These are phyloP conservation scores for Conticribra weissflogii DNA, from an alignment of 108 stramenopile genomes.

Conservation along the genomic window DNA sequence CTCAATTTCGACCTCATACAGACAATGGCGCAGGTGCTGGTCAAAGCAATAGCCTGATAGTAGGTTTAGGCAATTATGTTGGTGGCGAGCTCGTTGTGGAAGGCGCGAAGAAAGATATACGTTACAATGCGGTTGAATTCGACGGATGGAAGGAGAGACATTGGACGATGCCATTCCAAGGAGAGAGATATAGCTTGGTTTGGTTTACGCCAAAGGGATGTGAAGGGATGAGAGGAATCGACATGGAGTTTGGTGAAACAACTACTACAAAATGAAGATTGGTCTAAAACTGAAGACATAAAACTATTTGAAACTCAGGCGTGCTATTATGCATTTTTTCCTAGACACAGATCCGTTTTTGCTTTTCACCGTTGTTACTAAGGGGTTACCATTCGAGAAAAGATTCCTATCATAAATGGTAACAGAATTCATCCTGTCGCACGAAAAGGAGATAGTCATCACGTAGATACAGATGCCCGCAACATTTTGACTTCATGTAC, in stretches of 20 bases:
- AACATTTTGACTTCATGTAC: no score
- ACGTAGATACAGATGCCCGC: no score
- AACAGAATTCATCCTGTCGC: no score
- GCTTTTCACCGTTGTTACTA: no score
- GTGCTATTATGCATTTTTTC: no score
- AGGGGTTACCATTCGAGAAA: no score
- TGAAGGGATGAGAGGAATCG: constrained; percentile 80
- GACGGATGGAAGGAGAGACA: constrained; percentile 95
- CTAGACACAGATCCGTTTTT: no score
- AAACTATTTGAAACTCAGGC: no score
- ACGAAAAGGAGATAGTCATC: no score
- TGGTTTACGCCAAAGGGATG: constrained; percentile 97
- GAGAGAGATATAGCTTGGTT: constrained; percentile 93
- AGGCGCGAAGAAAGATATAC: constrained; percentile 83
- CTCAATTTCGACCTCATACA: constrained; percentile 78
- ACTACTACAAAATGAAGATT: no score
- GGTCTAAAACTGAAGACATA: no score
- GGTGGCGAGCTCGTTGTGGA: constrained; percentile 95
- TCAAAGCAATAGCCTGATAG: constrained; percentile 90
- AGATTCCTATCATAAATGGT: no score
- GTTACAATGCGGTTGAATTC: constrained; percentile 91
- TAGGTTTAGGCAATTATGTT: constrained; percentile 86
- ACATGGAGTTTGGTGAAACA: constrained; percentile 47
- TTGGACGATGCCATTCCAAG: constrained; percentile 92
- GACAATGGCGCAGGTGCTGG: constrained; percentile 95